Conservation (phyloP, 257 asterid genomes). For the Ocimum tenuiflorum region DNA sequence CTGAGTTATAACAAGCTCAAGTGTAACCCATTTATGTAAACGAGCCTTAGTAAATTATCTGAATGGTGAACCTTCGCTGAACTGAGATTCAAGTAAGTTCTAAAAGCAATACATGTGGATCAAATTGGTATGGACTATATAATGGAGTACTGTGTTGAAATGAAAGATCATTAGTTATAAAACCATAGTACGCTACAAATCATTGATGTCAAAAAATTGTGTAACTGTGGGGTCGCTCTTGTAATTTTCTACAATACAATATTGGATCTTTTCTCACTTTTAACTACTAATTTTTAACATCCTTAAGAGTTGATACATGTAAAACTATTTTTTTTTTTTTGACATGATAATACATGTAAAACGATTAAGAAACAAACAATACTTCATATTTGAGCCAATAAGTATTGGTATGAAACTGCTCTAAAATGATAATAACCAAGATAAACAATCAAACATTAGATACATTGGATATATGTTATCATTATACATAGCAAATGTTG, state of each 20-base stretch:
- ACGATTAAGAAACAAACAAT: too few species aligned
- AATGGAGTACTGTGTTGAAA: not conserved
- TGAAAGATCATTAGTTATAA: not conserved
- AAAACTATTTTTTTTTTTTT: too few species aligned
- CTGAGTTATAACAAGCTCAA: too few species aligned
- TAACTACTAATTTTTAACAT: not conserved
- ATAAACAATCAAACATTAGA: not conserved
- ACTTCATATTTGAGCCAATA: not conserved
- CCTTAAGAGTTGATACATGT: not conserved
- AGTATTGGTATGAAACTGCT: not conserved
- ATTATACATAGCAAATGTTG: not conserved
- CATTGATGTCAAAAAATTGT: not conserved
- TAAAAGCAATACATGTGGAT: not conserved
- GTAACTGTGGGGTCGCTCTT: not conserved
- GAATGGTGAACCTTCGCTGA: too few species aligned
- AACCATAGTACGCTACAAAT: not conserved
- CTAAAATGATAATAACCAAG: not conserved
- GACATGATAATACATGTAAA: too few species aligned
- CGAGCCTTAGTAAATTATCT: too few species aligned
- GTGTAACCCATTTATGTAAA: too few species aligned
- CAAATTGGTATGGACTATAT: not conserved
- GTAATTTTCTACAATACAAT: not conserved
- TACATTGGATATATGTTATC: not conserved
- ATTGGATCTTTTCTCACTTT: not conserved
- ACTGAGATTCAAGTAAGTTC: too few species aligned